Conservation (phyloP, 2,329 filamentous ascomycete species). For the Colletotrichum tropicale region DNA sequence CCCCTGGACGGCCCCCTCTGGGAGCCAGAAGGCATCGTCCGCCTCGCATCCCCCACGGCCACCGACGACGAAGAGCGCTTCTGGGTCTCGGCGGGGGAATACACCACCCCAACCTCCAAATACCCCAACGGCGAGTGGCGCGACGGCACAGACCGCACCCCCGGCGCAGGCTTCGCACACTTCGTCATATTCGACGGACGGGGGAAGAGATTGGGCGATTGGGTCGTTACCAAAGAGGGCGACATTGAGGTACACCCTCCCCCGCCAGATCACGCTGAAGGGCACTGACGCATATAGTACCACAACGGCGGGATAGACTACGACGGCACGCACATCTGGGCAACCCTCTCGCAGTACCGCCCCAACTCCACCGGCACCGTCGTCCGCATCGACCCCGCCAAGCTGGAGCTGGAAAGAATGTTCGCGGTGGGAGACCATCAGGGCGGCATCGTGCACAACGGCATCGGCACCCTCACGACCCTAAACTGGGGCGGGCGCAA, state of each 20-base stretch:
- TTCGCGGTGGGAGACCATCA: constrained; percentile 45
- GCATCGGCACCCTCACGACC: constrained; percentile 33
- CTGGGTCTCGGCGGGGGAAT: constrained; percentile 49
- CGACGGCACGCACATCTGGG: constrained; percentile 52
- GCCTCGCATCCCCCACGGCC: constrained; percentile 26
- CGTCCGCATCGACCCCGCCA: constrained; percentile 40
- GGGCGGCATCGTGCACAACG: constrained; percentile 50
- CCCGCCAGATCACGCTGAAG: no score
- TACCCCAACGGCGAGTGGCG: constrained; percentile 43
- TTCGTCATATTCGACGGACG: constrained; percentile 47
- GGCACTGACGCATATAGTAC: constrained; percentile 32
- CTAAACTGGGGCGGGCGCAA: constrained; percentile 52
- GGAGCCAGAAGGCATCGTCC: constrained; percentile 54
- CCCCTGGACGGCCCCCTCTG: constrained; percentile 48
- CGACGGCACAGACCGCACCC: constrained; percentile 54
- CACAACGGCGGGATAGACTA: constrained; percentile 54
- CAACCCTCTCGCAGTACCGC: constrained; percentile 49
- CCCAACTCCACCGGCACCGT: constrained; percentile 50
- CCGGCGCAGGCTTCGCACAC: constrained; percentile 49
- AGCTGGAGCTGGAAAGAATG: constrained; percentile 36
- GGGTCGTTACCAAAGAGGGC: constrained; percentile 42
- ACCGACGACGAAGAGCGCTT: constrained; percentile 27
- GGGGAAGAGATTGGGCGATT: constrained; percentile 47
- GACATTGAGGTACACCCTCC: background rate
- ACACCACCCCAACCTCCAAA: constrained; percentile 40